Conservation (phyloP, 2,329 filamentous ascomycete genomes). For the Diaporthe sp. region DNA sequence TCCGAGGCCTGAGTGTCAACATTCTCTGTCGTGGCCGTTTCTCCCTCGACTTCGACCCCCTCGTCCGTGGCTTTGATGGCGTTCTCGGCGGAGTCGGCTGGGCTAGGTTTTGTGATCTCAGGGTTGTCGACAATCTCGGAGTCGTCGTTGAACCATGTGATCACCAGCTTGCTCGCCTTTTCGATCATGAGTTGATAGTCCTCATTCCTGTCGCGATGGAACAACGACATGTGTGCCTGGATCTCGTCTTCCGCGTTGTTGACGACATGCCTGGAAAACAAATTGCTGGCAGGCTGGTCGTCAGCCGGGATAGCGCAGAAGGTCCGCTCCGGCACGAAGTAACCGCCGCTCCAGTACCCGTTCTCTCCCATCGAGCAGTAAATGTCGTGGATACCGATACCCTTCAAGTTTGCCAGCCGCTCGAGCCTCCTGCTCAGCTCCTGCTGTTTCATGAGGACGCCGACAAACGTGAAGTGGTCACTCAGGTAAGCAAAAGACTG, state of each 20-base stretch:
- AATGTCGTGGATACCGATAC: conserved; percentile 80
- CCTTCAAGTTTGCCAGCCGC: conserved; percentile 71
- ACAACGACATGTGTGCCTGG: conserved; percentile 78
- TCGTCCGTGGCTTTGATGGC: conserved; percentile 47
- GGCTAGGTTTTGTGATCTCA: conserved; percentile 46
- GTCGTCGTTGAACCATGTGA: conserved; percentile 68
- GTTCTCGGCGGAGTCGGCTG: conserved; percentile 45
- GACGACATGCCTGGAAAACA: conserved; percentile 72
- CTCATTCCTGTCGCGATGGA: conserved; percentile 72
- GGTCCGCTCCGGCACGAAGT: conserved; percentile 77
- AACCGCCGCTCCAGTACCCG: conserved; percentile 72
- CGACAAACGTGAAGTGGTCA: conserved; percentile 88
- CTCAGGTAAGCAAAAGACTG: conserved; percentile 83
- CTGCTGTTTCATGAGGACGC: conserved; percentile 80
- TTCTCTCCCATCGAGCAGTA: conserved; percentile 83
- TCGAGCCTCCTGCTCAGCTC: conserved; percentile 79
- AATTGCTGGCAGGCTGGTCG: conserved; percentile 55
- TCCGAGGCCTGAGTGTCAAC: conserved; percentile 50
- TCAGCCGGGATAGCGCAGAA: conserved; percentile 78
- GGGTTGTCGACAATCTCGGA: conserved; percentile 60
- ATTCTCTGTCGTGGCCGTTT: conserved; percentile 40
- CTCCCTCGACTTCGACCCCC: conserved; percentile 40
- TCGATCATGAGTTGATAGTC: conserved; percentile 76
- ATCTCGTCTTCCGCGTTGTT: conserved; percentile 78
- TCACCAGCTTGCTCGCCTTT: conserved; percentile 68